Percentiles rank a stretch among this genome's conserved stretches.
Conservation (phyloP, 1,139 yeast genomes). For the Pichia sp. region DNA sequence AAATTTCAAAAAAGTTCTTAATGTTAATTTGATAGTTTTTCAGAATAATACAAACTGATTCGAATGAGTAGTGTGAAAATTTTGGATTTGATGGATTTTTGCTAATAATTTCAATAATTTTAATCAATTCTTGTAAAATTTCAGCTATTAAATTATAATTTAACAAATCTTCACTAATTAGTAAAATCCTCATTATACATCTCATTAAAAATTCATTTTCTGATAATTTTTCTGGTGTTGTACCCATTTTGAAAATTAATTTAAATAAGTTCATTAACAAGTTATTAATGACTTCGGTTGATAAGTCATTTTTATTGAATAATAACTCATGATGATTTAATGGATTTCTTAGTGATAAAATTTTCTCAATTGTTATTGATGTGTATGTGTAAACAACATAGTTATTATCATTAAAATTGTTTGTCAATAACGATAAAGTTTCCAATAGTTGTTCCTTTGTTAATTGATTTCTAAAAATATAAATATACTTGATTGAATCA, state of each 20-base stretch:
- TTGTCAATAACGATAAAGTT: conserved; percentile 73
- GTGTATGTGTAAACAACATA: conserved; percentile 91
- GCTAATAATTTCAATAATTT: conserved; percentile 63
- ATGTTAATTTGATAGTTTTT: conserved; percentile 42
- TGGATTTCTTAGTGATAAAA: conserved; percentile 63
- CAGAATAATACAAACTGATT: conserved; percentile 72
- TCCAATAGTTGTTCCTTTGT: conserved; percentile 76
- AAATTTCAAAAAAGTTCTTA: conserved; percentile 41
- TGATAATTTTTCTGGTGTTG: conserved; percentile 82
- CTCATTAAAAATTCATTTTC: conserved; percentile 93
- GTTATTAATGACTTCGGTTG: conserved; percentile 43
- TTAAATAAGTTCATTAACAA: conserved; percentile 61
- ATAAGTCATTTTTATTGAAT: conserved; percentile 67
- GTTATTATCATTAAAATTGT: conserved; percentile 56
- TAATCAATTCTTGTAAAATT: conserved; percentile 58
- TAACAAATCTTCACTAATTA: conserved; percentile 64
- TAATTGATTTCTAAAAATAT: conserved; percentile 85
- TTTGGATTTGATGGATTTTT: conserved; percentile 94
- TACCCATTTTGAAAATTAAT: conserved; percentile 52
- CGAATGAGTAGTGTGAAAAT: conserved; percentile 86
- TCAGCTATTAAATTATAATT: conserved; percentile 36
- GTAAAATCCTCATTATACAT: conserved; percentile 76
- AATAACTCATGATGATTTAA: conserved; percentile 42
- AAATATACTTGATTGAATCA: conserved; percentile 88
- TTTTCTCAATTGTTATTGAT: conserved; percentile 85